Conservation (phyloP, 2,329 filamentous ascomycete genomes). For the Verticillium alfalfae region DNA sequence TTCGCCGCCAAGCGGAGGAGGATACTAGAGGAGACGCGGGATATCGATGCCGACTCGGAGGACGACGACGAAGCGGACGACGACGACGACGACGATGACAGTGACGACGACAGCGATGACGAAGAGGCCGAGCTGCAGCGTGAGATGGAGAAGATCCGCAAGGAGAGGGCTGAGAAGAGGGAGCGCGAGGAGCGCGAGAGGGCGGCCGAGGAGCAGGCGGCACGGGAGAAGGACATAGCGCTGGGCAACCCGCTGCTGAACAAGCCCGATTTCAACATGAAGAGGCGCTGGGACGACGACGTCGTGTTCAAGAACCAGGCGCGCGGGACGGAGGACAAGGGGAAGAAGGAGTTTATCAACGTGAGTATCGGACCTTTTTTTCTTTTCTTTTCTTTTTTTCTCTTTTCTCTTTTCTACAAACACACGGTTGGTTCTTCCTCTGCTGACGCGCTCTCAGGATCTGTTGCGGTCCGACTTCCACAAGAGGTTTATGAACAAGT, state of each 20-base stretch:
- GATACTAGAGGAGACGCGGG: constrained; percentile 80
- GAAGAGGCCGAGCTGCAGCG: constrained; percentile 85
- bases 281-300: constrained; percentile 94
- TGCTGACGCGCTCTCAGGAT: constrained; percentile 48
- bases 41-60: constrained; percentile 76
- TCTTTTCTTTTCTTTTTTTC: background rate
- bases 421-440: no score
- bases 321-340: constrained; percentile 85
- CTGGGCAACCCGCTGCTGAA: constrained; percentile 90
- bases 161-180: constrained; percentile 74
- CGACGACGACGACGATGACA: constrained; percentile 45
- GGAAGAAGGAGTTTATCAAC: constrained; percentile 95
- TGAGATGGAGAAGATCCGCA: constrained; percentile 90
- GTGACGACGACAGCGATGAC: constrained; percentile 67
- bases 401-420: background rate
- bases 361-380: constrained; percentile 40
- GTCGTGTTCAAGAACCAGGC: constrained; percentile 99
- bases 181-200: constrained; percentile 48
- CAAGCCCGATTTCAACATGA: constrained; percentile 81
- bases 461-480: constrained; percentile 93
- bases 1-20: constrained; percentile 76
- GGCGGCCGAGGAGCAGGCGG: constrained; percentile 74
- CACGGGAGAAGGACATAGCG: constrained; percentile 82
- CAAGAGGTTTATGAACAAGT: constrained; percentile 86
- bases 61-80: constrained; percentile 50